Percentiles rank a stretch among this genome's conserved stretches.
Conservation (phyloP, 2,329 filamentous ascomycete species). For the Graphilbum fragrans region DNA sequence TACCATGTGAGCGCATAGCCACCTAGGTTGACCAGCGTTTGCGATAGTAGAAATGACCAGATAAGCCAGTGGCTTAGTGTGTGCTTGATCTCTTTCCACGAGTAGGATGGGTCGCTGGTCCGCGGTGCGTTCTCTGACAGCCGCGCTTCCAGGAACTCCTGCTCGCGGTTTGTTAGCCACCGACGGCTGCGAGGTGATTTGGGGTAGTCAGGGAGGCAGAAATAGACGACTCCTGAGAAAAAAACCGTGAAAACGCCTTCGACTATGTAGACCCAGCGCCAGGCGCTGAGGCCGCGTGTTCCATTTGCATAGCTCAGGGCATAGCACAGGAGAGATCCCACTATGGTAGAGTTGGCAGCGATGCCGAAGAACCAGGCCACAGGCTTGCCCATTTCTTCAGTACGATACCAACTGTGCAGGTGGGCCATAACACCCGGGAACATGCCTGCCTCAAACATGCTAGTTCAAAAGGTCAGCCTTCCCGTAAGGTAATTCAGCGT, state of each 20-base stretch:
- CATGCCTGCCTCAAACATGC: slow-evolving; percentile 27
- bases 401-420: slow-evolving; percentile 31
- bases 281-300: slow-evolving; percentile 9
- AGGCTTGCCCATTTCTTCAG: slow-evolving; percentile 26
- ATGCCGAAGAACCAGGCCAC: slow-evolving; percentile 29
- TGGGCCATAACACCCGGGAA: slow-evolving; percentile 28
- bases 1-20: slow-evolving; percentile 29
- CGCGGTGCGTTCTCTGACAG: slow-evolving; percentile 7
- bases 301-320: slow-evolving; percentile 36
- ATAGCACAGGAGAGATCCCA: slow-evolving; percentile 21
- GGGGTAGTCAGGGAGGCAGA: slow-evolving; percentile 45
- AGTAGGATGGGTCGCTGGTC: slow-evolving; percentile 20
- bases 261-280: slow-evolving; percentile 7
- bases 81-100: slow-evolving; percentile 20
- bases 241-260: slow-evolving; percentile 6
- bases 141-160: slow-evolving; percentile 6
- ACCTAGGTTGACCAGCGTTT: slow-evolving; percentile 25
- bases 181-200: slow-evolving; percentile 6
- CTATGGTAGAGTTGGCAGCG: slow-evolving; percentile 20
- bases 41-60: slow-evolving; percentile 13
- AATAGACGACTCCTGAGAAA: slow-evolving; percentile 13
- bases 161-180: slow-evolving; percentile 6
- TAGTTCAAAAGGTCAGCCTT: neutral
- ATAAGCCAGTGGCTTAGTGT: slow-evolving; percentile 15
- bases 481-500: no score